Percentiles rank a stretch among this genome's conserved stretches.
Conservation (phyloP, 805 yeast genomes). For the Myxozyma vanderwaltii region DNA sequence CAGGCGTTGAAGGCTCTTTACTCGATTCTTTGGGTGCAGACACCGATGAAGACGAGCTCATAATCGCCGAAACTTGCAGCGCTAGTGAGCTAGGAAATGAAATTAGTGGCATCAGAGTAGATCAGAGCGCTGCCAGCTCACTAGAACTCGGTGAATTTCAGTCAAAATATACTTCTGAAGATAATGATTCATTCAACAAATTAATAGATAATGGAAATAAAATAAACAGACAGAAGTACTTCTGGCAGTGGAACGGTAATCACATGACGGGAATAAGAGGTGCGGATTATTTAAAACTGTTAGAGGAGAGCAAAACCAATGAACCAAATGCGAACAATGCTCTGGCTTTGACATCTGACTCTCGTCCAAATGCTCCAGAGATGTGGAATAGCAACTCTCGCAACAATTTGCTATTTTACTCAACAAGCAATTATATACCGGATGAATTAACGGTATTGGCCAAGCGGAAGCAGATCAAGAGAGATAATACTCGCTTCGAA, state of each 20-base stretch:
- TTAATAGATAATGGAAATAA: slow-evolving; percentile 35
- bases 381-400: slow-evolving; percentile 13
- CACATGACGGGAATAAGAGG: slow-evolving; percentile 14
- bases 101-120: neutral
- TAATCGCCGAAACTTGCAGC: neutral
- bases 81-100: neutral
- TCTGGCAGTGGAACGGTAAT: slow-evolving; percentile 36
- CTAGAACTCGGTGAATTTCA: slow-evolving; percentile 36
- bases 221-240: slow-evolving; percentile 26
- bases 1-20: neutral
- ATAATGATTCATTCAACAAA: slow-evolving; percentile 38
- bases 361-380: slow-evolving; percentile 17
- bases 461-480: slow-evolving; percentile 13
- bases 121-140: neutral
- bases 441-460: neutral
- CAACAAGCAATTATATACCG: slow-evolving; percentile 4
- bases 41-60: slow-evolving; percentile 3
- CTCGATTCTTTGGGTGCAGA: neutral
- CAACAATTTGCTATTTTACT: slow-evolving; percentile 21
- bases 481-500: slow-evolving; percentile 20
- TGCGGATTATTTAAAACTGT: neutral
- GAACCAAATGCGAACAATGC: neutral
- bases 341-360: neutral
- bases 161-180: slow-evolving; percentile 39
- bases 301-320: neutral